Base-by-base conservation (phyloP, 2,329 filamentous ascomycete genomes). In the Fusarium ramigenum region DNA sequence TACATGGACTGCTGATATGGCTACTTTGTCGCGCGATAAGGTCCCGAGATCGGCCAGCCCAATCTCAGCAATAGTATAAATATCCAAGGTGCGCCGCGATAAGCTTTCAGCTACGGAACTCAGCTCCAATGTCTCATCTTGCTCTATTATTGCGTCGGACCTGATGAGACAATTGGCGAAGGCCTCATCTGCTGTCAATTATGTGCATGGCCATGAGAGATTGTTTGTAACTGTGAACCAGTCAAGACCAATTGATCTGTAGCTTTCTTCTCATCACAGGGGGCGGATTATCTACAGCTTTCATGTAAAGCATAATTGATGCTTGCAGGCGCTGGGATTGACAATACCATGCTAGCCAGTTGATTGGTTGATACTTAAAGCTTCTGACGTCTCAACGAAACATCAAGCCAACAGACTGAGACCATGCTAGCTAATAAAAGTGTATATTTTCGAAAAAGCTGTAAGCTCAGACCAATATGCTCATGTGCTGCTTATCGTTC, bases 21-120 rank as follows among this genome's bases (percentile, higher is more conserved):
- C 11, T 16, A 6, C 12, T 19, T 14, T 19, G 7, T n/a, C 5
- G 14, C 14, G 50, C 23, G 23, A 53, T 39, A 28, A 21, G 14
- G 7, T 39, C 14, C 50, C 19, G 50, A 53, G 23, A 39, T 28
- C 36, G 50, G 32, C 19, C 34, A 28, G 23, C 18, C n/a, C 4
- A 15, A 4, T 21, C 7, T 21, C 23, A 0, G 12, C 9, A 25
- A 16, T 12, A 3, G 30, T 3, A 8, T 36, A 19, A 37, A 25
- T 37, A 16, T 7, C 12, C 7, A 37, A 5, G 14, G 4, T 5
- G 12, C 14, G 0, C 23, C 0, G 11, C 19, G 34, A 53, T n/a
- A 37, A 37, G 12, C 32, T 37, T 28, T 21, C 9, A 28, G 12
- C n/a, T 50, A 12, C 21, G 5, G 19, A 11, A 18, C 9, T 18